Percentiles rank a stretch among this genome's conserved stretches.
Evolutionary conservation across 108 stramenopile genomes (phyloP).

Genomic region (Cylindrotheca closterium): DNA sequence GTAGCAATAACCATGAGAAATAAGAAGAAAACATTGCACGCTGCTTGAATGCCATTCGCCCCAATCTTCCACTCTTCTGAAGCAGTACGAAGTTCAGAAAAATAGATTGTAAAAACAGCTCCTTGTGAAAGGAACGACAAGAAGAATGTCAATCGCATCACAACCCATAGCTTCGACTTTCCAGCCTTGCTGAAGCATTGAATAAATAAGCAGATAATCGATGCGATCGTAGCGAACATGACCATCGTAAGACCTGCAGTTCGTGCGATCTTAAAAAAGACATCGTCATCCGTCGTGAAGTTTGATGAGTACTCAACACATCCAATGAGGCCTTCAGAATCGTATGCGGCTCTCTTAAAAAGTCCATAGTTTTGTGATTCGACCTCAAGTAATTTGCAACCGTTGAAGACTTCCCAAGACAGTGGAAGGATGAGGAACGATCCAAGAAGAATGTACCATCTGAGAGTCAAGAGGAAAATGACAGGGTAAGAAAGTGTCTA

Average conservation of each 20-base stretch:
- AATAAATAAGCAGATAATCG: conserved; percentile 18
- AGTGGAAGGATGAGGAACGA: conserved; percentile 25
- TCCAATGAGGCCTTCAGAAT: conserved; percentile 21
- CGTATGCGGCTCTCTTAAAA: conserved; percentile 24
- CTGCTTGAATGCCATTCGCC: conserved; percentile 10
- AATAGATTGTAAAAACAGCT: conserved; percentile 2
- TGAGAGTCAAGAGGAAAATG: background rate
- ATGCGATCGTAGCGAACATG: conserved; percentile 20
- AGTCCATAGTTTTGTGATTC: conserved; percentile 13
- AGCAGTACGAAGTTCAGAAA: conserved; percentile 11
- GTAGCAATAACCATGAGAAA: conserved; percentile 37
- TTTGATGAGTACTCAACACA: conserved; percentile 26
- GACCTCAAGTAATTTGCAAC: conserved; percentile 16
- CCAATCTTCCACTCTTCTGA: conserved; percentile 11
- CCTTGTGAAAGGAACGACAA: conserved; percentile 21
- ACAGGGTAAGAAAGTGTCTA: background rate
- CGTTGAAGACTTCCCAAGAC: conserved; percentile 17
- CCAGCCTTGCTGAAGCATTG: conserved; percentile 37
- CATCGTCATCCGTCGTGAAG: conserved; percentile 10
- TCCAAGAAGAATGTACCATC: conserved; percentile 37
- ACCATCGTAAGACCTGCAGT: conserved; percentile 12
- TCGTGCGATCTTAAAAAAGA: conserved; percentile 7
- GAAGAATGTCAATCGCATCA: conserved; percentile 21
- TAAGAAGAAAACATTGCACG: conserved; percentile 15
- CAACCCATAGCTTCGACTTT: conserved; percentile 24